Evolutionary conservation across 2,329 filamentous ascomycete genomes (phyloP).

Genomic region (Clonostachys chloroleuca): DNA sequence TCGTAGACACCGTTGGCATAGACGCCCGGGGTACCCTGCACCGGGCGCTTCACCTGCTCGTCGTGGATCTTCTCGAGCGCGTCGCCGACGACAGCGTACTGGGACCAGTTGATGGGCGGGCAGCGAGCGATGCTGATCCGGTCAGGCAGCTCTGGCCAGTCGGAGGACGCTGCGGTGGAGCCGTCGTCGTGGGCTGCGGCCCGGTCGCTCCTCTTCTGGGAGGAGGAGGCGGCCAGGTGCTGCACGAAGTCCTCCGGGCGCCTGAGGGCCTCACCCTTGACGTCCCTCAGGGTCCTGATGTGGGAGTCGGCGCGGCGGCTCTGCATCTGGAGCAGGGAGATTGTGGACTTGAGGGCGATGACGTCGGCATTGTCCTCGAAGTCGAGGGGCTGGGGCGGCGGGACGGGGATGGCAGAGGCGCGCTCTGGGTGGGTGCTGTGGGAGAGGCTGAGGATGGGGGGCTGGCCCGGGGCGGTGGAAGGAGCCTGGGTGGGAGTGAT

Average conservation of each 20-base stretch:
- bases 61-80: constrained; percentile 80
- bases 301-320: constrained; percentile 73
- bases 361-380: constrained; percentile 75
- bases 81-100: constrained; percentile 81
- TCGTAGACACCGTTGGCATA: constrained; percentile 42
- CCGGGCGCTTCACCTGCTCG: constrained; percentile 68
- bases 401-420: constrained; percentile 33
- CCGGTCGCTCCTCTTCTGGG: constrained; percentile 5
- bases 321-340: constrained; percentile 84
- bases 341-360: constrained; percentile 79
- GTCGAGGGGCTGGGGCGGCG: constrained; percentile 47
- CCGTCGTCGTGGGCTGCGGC: constrained; percentile 11
- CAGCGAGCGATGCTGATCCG: constrained; percentile 76
- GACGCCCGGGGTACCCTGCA: constrained; percentile 45
- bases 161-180: neutral
- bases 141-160: constrained; percentile 4
- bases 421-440: constrained; percentile 38
- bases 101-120: constrained; percentile 90
- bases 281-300: constrained; percentile 62
- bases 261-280: constrained; percentile 66
- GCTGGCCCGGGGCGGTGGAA: constrained; percentile 12
- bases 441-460: constrained; percentile 26
- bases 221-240: constrained; percentile 46
- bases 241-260: constrained; percentile 69
- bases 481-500: neutral